Evolutionary conservation across 2,329 filamentous ascomycete genomes (phyloP), one percentile per base, ranked within the genome.

Genomic region (Fusarium drepaniforme): DNA sequence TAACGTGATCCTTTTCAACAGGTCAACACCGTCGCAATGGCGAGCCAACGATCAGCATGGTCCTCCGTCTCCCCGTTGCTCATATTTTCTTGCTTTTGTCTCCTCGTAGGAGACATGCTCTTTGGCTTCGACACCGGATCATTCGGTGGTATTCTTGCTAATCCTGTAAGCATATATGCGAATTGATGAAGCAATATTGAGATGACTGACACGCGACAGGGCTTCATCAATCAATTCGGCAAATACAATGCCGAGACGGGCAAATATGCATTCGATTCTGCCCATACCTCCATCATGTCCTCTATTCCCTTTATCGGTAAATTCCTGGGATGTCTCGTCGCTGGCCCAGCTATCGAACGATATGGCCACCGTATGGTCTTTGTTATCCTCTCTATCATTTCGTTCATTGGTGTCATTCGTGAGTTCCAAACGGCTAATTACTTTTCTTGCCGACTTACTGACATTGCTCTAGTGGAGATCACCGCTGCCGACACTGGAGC

Each of bases 11-110:
- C n/a, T n/a, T n/a, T n/a, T n/a, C n/a, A n/a, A n/a, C n/a, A n/a
- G n/a, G n/a, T n/a, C n/a, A n/a, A 51, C 25, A 51, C 30, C 33
- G 21, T 21, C n/a, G 56, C 46, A 23, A 68, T 68, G 66, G 60
- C 57, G 15, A 57, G 35, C 42, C 33, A 62, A 59, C 33, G 12
- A 28, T 62, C 58, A 6, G 58, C 33, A 9, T 35, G 65, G 65
- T 67, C 65, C 42, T 53, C 62, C 37, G 60, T 60, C 49, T 64
- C 66, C 49, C 60, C 66, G 15, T 35, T 68, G 53, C 66, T 68
- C 15, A 35, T 65, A 8, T 65, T 68, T 56, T 68, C 66, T 9
- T 68, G 66, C 21, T 68, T 68, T 23, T 68, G 66, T 51, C 61
- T 68, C 18, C 60, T 68, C 8, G 51, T 56, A 4, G 66, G 66